Base-by-base conservation (phyloP, 441 rosid genomes). In the Mallotus repandus region DNA sequence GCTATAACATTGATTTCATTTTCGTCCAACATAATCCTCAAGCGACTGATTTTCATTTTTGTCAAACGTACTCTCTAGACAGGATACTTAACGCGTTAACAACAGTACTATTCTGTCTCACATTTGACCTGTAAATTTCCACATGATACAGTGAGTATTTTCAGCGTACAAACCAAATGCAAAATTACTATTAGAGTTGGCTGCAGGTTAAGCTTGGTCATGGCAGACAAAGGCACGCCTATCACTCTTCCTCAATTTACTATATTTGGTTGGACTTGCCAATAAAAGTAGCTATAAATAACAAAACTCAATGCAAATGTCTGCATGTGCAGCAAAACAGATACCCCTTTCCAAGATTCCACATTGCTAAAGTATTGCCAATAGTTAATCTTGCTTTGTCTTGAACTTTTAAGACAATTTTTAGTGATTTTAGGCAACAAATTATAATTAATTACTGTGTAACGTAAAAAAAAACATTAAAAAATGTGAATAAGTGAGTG, bases 341-440 rank as follows among this genome's bases (percentile, higher is more conserved):
- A 35, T n/a, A 38, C 32, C 21, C 12, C 41, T 53, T 55, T 14
- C 18, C 62, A 43, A 41, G 29, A 5, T 25, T 55, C 7, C 12
- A 3, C 9, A n/a, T 48, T 55, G 14, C 38, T 57, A 48, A 15
- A 22, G 16, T 58, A 49, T 46, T 1, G 16, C 21, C 19, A 49
- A 15, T 35, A 46, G 14, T 35, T 18, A 53, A 13, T 19, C 32
- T 54, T 35, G 41, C 6, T 72, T 3, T 72, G 68, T 63, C 75
- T n/a, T 13, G 6, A 50, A 54, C 52, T 63, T 72, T 43, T 63
- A 18, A 63, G 63, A 63, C 75, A 54, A 9, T 45, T 55, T 66
- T 7, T 25, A 64, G 63, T 7, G 15, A 56, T 57, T 45, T n/a
- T 57, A 73, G 21, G 46, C 25, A 64, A 32, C 22, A 19, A 54